Conservation (phyloP, 2,329 filamentous ascomycete species). For the Sporothrix luriei region DNA sequence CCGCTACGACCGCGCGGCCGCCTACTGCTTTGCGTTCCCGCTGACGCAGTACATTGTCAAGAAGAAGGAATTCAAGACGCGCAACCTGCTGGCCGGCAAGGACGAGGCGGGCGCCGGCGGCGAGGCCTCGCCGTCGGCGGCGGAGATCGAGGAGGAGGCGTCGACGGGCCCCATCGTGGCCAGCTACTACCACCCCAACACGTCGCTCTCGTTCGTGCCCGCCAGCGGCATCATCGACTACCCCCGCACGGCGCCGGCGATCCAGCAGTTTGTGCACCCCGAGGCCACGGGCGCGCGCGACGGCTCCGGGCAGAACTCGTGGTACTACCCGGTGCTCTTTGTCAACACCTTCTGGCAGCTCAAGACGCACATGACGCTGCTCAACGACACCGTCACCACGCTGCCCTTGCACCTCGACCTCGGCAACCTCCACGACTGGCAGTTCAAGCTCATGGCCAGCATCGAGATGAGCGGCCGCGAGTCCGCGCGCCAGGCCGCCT, state of each 20-base stretch:
- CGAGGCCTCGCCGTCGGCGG: constrained; percentile 57
- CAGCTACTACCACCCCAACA: constrained; percentile 94
- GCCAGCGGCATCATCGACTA: constrained; percentile 72
- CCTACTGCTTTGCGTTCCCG: constrained; percentile 81
- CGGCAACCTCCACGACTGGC: constrained; percentile 81
- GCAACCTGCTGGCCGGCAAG: constrained; percentile 73
- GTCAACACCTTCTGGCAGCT: constrained; percentile 98
- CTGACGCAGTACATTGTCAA: constrained; percentile 87
- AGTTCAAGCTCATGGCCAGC: constrained; percentile 81
- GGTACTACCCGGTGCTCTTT: constrained; percentile 90
- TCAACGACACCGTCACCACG: constrained; percentile 85
- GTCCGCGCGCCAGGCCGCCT: constrained; percentile 74
- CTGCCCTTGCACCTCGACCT: constrained; percentile 83
- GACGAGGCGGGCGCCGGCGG: constrained; percentile 54
- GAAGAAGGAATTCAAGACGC: constrained; percentile 86
- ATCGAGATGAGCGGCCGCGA: constrained; percentile 88
- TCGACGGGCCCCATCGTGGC: constrained; percentile 65
- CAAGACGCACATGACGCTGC: constrained; percentile 81
- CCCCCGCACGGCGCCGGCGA: constrained; percentile 68
- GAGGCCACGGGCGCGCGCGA: constrained; percentile 83
- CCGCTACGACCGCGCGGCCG: constrained; percentile 72
- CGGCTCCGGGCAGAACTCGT: constrained; percentile 79
- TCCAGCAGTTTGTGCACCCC: constrained; percentile 75
- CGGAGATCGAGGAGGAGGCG: constrained; percentile 35
- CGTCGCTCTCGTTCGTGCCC: constrained; percentile 84